Percentiles rank a stretch among this genome's conserved stretches.
These are phyloP conservation scores for Candolleomyces efflorescens DNA, from an alignment of 768 basidiomycete genomes.

Conservation along the genomic window DNA sequence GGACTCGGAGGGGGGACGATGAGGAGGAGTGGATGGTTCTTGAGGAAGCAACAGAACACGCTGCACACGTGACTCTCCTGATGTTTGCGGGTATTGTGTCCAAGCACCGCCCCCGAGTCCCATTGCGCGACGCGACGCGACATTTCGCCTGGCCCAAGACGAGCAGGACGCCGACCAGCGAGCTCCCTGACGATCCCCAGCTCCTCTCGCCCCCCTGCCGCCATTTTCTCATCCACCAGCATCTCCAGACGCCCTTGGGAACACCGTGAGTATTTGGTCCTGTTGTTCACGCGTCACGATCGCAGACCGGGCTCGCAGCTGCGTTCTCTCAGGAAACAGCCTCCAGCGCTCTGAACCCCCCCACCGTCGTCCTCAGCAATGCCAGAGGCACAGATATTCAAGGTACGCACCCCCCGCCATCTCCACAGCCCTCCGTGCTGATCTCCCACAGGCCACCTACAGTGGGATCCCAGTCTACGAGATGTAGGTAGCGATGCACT, in stretches of 20 bases:
- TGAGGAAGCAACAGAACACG: constrained; percentile 4
- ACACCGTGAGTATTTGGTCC: constrained; percentile 8
- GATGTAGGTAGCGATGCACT: constrained; percentile 57
- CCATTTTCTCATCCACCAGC: no score
- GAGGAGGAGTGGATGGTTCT: constrained; percentile 11
- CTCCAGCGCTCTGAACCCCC: neutral
- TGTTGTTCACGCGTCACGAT: constrained; percentile 9
- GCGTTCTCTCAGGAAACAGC: neutral
- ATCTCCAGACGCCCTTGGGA: neutral
- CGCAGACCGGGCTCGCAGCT: neutral
- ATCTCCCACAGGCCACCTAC: constrained; percentile 69
- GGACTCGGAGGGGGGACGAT: constrained; percentile 12
- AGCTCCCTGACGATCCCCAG: neutral
- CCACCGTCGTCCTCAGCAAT: constrained; percentile 29
- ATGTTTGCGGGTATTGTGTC: neutral
- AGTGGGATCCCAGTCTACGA: constrained; percentile 92
- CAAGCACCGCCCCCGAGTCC: neutral
- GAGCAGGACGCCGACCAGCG: no score
- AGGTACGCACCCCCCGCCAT: constrained; percentile 42
- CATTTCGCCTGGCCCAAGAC: neutral
- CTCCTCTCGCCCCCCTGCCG: no score
- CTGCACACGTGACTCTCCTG: constrained; percentile 4
- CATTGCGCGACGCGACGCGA: neutral
- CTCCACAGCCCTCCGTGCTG: constrained; percentile 19
- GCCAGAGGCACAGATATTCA: constrained; percentile 88